These are phyloP conservation scores for Bryopsis sp. DNA, from an alignment of 139 green algal species.

Conservation along the genomic window DNA sequence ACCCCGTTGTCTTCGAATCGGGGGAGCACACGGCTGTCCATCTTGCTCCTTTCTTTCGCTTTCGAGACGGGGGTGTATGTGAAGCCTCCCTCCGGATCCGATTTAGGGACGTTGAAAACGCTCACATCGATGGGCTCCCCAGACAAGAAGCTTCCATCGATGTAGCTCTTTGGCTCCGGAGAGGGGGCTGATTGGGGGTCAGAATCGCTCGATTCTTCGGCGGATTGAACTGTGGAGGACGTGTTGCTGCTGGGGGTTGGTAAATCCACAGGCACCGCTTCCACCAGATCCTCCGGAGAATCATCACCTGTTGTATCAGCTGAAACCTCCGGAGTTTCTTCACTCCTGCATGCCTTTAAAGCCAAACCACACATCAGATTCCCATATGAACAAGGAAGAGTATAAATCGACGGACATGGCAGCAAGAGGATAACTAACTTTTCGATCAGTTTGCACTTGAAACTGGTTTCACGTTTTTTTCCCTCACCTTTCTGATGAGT, in stretches of 20 bases:
- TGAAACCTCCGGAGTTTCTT: neutral
- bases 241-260: neutral
- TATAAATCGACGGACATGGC: neutral
- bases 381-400: neutral
- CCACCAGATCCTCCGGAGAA: neutral
- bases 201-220: neutral
- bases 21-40: too few species aligned
- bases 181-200: neutral
- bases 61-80: neutral
- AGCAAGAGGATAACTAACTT: neutral
- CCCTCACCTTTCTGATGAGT: neutral
- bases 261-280: neutral
- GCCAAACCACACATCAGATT: neutral
- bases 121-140: neutral
- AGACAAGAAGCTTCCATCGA: neutral
- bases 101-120: neutral
- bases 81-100: neutral
- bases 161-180: neutral
- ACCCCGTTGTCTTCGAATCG: neutral
- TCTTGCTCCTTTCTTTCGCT: too few species aligned
- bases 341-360: slow-evolving; percentile 4
- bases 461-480: neutral
- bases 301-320: neutral
- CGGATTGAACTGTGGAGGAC: neutral
- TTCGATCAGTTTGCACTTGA: too few species aligned